Evolutionary conservation across 2,329 filamentous ascomycete genomes (phyloP).

Genomic region (Verticillium tricorpus): DNA sequence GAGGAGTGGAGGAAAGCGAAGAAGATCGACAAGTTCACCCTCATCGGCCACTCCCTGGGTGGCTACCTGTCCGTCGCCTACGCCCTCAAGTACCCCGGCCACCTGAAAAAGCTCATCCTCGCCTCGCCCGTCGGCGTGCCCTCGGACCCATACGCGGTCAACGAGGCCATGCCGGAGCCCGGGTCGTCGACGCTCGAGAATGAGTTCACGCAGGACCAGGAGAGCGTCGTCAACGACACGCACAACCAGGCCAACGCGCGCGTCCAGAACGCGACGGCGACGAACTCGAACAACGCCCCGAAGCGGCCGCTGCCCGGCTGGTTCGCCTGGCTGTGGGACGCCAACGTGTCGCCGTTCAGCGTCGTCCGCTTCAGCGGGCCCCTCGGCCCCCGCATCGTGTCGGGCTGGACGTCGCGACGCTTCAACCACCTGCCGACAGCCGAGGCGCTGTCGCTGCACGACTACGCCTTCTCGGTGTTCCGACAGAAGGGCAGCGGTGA

Average conservation of each 20-base stretch:
- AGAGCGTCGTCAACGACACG: conserved; percentile 40
- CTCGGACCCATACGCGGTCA: conserved; percentile 86
- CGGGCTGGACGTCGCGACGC: conserved; percentile 87
- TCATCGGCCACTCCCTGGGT: conserved; percentile 88
- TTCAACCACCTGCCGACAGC: conserved; percentile 81
- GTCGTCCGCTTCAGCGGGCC: conserved; percentile 85
- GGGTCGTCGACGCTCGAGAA: conserved; percentile 66
- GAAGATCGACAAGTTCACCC: conserved; percentile 88
- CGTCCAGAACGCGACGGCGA: conserved; percentile 13
- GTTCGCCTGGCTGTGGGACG: conserved; percentile 93
- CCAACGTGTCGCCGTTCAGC: conserved; percentile 92
- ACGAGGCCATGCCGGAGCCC: conserved; percentile 74
- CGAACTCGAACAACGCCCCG: conserved; percentile 28
- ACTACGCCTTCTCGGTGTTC: conserved; percentile 93
- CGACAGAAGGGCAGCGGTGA: conserved; percentile 88
- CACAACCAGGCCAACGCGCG: conserved; percentile 19
- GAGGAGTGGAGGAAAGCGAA: conserved; percentile 91
- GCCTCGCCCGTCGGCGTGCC: conserved; percentile 93
- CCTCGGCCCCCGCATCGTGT: conserved; percentile 85
- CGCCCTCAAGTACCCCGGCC: conserved; percentile 92
- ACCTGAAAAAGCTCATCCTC: conserved; percentile 91
- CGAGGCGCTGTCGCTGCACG: conserved; percentile 81
- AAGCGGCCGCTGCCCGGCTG: conserved; percentile 69
- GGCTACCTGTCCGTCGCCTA: conserved; percentile 95
- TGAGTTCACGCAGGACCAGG: conserved; percentile 76